These are phyloP conservation scores for Acanthamoeba castellanii DNA, from an alignment of 208 protist genomes.

Conservation along the genomic window DNA sequence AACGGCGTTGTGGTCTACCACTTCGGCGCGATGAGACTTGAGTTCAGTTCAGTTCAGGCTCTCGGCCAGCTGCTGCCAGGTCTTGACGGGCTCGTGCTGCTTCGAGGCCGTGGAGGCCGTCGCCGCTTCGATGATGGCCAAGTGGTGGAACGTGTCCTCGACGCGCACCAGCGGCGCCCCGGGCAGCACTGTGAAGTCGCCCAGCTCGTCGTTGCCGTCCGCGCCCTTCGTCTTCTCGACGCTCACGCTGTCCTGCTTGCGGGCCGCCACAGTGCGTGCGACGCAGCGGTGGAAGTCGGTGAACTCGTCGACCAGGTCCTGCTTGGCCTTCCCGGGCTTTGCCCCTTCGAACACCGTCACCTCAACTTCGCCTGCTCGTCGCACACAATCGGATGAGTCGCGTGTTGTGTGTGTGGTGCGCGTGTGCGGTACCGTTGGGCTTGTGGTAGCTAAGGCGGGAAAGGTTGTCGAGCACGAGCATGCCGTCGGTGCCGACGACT, in stretches of 20 bases:
- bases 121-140: slow-evolving; percentile 45
- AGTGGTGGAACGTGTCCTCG: slow-evolving; percentile 42
- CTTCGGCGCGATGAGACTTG: too few species aligned
- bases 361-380: background rate
- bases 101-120: background rate
- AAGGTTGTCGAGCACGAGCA: slow-evolving; percentile 38
- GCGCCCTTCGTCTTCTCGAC: background rate
- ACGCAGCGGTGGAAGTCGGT: slow-evolving; percentile 23
- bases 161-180: background rate
- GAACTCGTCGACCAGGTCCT: slow-evolving; percentile 60
- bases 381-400: background rate
- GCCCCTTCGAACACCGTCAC: slow-evolving; percentile 26
- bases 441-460: background rate
- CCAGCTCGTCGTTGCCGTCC: background rate
- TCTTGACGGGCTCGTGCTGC: background rate
- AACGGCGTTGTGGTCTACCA: too few species aligned
- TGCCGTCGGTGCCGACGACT: slow-evolving; percentile 36
- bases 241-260: too few species aligned
- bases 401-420: background rate
- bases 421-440: background rate
- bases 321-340: background rate
- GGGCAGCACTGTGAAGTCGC: background rate
- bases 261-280: background rate
- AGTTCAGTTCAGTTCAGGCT: too few species aligned
- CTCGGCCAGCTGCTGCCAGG: background rate